These are phyloP conservation scores for Eucalyptus fibrosa DNA, from an alignment of 345 rosid genomes.

Conservation along the genomic window DNA sequence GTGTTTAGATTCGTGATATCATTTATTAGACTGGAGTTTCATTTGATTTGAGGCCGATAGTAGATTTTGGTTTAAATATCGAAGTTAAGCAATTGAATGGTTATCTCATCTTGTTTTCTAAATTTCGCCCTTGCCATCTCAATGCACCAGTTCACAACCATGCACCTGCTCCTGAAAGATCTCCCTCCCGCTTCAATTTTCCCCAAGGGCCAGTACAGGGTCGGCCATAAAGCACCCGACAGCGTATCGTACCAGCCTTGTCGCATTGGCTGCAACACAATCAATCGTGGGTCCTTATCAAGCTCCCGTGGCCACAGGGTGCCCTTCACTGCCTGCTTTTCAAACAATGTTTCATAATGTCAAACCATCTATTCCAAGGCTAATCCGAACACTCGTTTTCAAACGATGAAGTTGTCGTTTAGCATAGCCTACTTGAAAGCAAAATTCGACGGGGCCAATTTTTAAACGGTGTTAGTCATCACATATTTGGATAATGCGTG, in stretches of 20 bases:
- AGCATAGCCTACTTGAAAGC: not conserved
- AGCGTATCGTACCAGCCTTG: not conserved
- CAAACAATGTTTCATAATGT: not conserved
- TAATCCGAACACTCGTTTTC: not conserved
- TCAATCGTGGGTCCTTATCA: not conserved
- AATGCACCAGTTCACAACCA: not conserved
- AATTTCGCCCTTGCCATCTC: not conserved
- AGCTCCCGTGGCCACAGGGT: not conserved
- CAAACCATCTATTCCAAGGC: not conserved
- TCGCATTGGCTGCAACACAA: not conserved
- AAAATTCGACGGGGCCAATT: not conserved
- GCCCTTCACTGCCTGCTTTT: not conserved
- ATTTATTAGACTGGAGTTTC: not conserved
- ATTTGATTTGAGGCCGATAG: not conserved
- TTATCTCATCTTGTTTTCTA: not conserved
- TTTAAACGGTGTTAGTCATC: not conserved
- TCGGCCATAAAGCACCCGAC: not conserved
- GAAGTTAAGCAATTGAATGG: not conserved
- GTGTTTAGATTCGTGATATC: not conserved
- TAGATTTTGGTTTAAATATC: not conserved
- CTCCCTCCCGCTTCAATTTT: not conserved
- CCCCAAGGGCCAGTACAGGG: not conserved
- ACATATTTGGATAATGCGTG: not conserved
- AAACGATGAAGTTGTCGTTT: not conserved
- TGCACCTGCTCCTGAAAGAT: not conserved